These are phyloP conservation scores for Epichloe coenophiala DNA, from an alignment of 2,329 filamentous ascomycete species.

Conservation along the genomic window DNA sequence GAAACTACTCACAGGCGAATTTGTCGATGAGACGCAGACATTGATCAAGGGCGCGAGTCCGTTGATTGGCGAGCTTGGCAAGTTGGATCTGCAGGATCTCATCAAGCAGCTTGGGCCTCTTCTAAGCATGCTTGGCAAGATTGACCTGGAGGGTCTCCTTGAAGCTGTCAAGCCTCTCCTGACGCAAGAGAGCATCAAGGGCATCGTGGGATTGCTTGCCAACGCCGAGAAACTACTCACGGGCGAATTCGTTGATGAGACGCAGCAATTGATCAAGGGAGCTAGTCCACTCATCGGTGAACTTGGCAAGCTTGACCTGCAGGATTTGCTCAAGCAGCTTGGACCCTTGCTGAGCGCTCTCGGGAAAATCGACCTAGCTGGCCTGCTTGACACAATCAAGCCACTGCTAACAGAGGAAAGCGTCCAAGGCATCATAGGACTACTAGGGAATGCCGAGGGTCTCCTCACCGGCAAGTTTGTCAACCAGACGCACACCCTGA, in stretches of 20 bases:
- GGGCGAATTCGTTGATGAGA: conserved; percentile 15
- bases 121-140: conserved; percentile 17
- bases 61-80: conserved; percentile 10
- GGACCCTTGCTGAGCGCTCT: conserved; percentile 18
- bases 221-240: conserved; percentile 18
- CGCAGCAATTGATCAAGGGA: conserved; percentile 14
- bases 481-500: conserved; percentile 17
- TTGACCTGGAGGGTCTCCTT: conserved; percentile 19
- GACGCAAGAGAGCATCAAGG: conserved; percentile 14
- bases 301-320: conserved; percentile 15
- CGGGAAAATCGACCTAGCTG: conserved; percentile 18
- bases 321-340: conserved; percentile 15
- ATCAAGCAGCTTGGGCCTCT: conserved; percentile 17
- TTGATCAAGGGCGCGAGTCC: conserved; percentile 16
- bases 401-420: conserved; percentile 21
- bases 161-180: conserved; percentile 15
- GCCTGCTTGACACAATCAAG: conserved; percentile 18
- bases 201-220: conserved; percentile 18
- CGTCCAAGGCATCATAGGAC: conserved; percentile 20
- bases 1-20: conserved; percentile 14
- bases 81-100: conserved; percentile 14
- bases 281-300: conserved; percentile 14
- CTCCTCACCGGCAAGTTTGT: conserved; percentile 19
- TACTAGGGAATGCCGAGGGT: conserved; percentile 22
- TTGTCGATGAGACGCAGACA: conserved; percentile 15